Base-by-base conservation (phyloP, 2,329 filamentous ascomycete species). In the Corynespora cassiicola region DNA sequence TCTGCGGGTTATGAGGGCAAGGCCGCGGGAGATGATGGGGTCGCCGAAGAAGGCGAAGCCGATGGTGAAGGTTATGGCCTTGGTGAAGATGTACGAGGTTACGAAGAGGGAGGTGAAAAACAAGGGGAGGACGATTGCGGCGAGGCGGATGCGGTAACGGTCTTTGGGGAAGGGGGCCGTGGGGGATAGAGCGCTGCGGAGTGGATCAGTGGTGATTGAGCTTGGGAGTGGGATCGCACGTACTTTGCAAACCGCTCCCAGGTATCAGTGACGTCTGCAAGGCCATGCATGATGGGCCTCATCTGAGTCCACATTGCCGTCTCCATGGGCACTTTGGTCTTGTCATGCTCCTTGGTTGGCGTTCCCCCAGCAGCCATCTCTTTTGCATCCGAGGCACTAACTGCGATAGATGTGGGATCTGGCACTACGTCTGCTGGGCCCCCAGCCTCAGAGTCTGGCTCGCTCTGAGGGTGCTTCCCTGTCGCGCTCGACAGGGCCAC, bases 1-100 rank as follows among this genome's bases (percentile, higher is more conserved):
- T 28, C 74, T 75, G 10, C 68, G 71, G 63, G 88, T 85, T 18
- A 88, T 66, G 51, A 81, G 79, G 9, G 68, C 65, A 4, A 89
- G 60, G 2, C 75, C 80, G 9, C 77, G 78, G 20, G 74, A 72
- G 38, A 92, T 82, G 47, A 91, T 54, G 0, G 90, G 89, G 43
- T 92, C 86, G 1, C 86, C 87, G 48, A 95, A 95, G 72, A 95
- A 90, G 2, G 73, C 79, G 47, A 91, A 82, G 0, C 90, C 90
- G n/a, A 81, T 49, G 6, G 80, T 73, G 36, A 94, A 85, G 0
- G 82, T 85, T 2, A 79, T 66, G 2, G 78, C 77, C 58, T 92
- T 94, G 42, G 71, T 68, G 45, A 77, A 70, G 69, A 76, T 75
- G 56, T 77, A 77, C 5, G 72, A 73, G 4, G 71, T 70, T 20